phyloP scores from a whole-genome alignment of 345 rosid species.

The Eucalyptus cloeziana region DNA sequence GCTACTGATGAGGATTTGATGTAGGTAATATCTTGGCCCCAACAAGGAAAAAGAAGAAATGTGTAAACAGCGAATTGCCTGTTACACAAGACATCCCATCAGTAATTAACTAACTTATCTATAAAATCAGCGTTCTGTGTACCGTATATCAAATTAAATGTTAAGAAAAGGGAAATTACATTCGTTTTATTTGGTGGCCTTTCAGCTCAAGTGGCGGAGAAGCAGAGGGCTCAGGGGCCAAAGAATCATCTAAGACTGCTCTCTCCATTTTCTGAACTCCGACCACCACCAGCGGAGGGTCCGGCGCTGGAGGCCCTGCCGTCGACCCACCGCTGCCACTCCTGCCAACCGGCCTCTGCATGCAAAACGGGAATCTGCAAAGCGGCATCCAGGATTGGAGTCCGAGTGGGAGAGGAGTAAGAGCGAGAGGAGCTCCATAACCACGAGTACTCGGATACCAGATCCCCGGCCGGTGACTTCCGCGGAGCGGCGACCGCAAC shows the following conservation, averaged over 20 bases:
- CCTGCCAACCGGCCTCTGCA: not conserved
- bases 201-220: not conserved
- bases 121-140: not conserved
- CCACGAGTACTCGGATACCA: not conserved
- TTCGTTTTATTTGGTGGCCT: not conserved
- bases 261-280: not conserved
- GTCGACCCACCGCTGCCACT: accelerated
- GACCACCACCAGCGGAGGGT: not conserved
- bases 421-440: not conserved
- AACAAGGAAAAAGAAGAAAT: accelerated
- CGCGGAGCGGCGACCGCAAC: constrained; percentile 17
- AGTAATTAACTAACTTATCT: not conserved
- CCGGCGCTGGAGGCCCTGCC: not conserved
- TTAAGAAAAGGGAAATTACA: not conserved
- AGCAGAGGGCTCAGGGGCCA: not conserved
- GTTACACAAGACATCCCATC: not conserved
- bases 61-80: not conserved
- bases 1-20: not conserved
- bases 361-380: not conserved
- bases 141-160: not conserved
- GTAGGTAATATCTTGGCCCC: not conserved
- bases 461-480: not conserved
- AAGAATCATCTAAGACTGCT: not conserved
- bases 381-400: not conserved
- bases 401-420: not conserved